Base-by-base conservation (phyloP, 768 basidiomycete species). In the Hypholoma fasciculare region DNA sequence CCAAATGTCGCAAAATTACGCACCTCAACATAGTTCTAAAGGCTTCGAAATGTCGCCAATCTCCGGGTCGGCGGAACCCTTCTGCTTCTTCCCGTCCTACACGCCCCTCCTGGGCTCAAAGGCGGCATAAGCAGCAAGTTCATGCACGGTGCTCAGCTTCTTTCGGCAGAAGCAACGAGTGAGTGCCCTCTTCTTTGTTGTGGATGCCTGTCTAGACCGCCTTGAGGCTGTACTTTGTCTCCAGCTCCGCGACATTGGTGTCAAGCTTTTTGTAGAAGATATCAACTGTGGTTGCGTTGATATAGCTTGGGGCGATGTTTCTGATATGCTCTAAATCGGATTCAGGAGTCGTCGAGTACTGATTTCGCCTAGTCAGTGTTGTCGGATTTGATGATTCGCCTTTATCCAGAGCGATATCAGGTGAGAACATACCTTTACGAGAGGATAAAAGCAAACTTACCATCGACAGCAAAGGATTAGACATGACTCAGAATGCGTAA, bases 161-260 rank as follows among this genome's bases (percentile, higher is more conserved):
- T 83, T 98, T 99, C n/a, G 96, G 97, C 39, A 98, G 76, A 37
- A 98, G 81, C 90, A 98, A 98, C 5, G 92, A 78, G 71, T 91
- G 83, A 16, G 89, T 82, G 9, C 86, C 86, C 78, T 99, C 96
- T 76, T 98, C 97, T 77, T 92, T 96, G 78, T 99, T 98, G 71
- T 95, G 88, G 63, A 92, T 85, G 17, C 96, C 96, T 23, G 97
- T 97, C 97, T 96, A 99, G 49, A 89, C 82, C 60, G 98, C 89
- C 77, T 93, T 94, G 65, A 98, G 79, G 71, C 92, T 96, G 69
- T 96, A 92, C 77, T 99, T 99, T 57, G 97, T 99, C 79, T 99
- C 97, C 51, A 99, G 82, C 76, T 99, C 97, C 48, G 98, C 90
- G 68, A 99, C 97, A 73, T 92, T 94, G 66, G 98, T 94, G 63